phyloP scores from a whole-genome alignment of 192 early-diverging fungal genomes.

The Coemansia sp. region DNA sequence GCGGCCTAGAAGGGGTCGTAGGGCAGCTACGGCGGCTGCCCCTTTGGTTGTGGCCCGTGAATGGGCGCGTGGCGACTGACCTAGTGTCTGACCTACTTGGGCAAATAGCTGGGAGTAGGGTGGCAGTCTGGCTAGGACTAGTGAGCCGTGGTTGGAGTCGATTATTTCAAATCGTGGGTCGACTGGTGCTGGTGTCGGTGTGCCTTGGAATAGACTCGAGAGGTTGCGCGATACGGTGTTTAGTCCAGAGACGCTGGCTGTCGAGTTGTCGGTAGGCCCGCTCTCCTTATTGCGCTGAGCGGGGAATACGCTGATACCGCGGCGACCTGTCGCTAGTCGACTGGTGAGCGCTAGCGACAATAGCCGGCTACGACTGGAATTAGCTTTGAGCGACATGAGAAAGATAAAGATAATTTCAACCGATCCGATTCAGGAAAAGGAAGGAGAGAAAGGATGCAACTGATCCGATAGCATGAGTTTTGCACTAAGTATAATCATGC shows the following conservation, averaged over 20 bases:
- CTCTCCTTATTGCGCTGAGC: background rate
- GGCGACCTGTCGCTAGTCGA: background rate
- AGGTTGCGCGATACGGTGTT: slow-evolving; percentile 8
- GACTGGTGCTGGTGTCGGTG: slow-evolving; percentile 20
- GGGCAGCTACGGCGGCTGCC: slow-evolving; percentile 17
- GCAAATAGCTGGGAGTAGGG: slow-evolving; percentile 41
- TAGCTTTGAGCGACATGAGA: background rate
- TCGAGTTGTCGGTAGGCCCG: background rate
- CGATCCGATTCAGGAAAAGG: background rate
- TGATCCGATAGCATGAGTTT: background rate
- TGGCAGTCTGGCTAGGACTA: slow-evolving; percentile 33
- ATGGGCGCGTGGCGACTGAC: slow-evolving; percentile 18
- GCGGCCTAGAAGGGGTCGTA: slow-evolving; percentile 40
- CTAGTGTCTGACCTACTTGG: slow-evolving; percentile 31
- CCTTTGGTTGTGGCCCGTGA: slow-evolving; percentile 19
- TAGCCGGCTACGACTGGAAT: background rate
- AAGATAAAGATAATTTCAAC: background rate
- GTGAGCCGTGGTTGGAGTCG: slow-evolving; percentile 20
- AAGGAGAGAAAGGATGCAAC: background rate
- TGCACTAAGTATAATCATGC: background rate
- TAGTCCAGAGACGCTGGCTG: background rate
- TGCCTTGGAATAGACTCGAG: slow-evolving; percentile 19
- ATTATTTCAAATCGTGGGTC: slow-evolving; percentile 39
- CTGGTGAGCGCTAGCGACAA: background rate
- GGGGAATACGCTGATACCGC: slow-evolving; percentile 6